Percentiles rank a stretch among this genome's conserved stretches.
phyloP scores from a whole-genome alignment of 2,329 filamentous ascomycete genomes.

The Neonectria neomacrospora region DNA sequence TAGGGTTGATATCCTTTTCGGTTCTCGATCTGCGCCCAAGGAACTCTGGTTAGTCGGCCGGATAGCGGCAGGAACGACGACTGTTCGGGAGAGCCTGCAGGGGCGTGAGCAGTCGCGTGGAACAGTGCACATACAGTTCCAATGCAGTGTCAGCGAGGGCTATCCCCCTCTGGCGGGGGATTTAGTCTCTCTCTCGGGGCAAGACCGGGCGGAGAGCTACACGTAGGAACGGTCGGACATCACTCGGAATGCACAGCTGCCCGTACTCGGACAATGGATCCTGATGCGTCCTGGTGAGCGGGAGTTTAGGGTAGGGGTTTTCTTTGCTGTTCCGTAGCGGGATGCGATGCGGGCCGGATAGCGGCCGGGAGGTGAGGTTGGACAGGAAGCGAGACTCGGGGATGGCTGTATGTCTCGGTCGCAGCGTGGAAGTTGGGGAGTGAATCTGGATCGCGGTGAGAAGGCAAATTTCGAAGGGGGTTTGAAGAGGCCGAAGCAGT shows the following conservation, averaged over 20 bases:
- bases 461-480: conserved; percentile 15
- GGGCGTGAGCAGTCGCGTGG: conserved; percentile 46
- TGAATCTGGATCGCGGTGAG: conserved; percentile 40
- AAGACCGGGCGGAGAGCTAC: conserved; percentile 48
- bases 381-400: conserved; percentile 37
- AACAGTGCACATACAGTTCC: conserved; percentile 55
- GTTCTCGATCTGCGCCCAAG: conserved; percentile 38
- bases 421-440: conserved; percentile 35
- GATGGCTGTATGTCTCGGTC: conserved; percentile 47
- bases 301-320: conserved; percentile 32
- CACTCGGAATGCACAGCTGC: conserved; percentile 50
- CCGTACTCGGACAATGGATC: conserved; percentile 46
- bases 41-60: conserved; percentile 36
- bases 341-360: conserved; percentile 36
- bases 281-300: conserved; percentile 34
- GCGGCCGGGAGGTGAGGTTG: conserved; percentile 38
- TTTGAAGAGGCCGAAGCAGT: neutral
- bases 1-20: conserved; percentile 53
- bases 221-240: conserved; percentile 51
- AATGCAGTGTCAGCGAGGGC: conserved; percentile 47
- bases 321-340: conserved; percentile 32
- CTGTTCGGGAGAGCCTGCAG: conserved; percentile 38
- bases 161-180: conserved; percentile 44
- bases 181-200: conserved; percentile 40
- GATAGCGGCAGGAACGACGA: conserved; percentile 37